A percentile compares a stretch with the other conserved stretches of the same genome.
Evolutionary conservation across 768 basidiomycete genomes (phyloP).

Genomic region (Mycena amicta): DNA sequence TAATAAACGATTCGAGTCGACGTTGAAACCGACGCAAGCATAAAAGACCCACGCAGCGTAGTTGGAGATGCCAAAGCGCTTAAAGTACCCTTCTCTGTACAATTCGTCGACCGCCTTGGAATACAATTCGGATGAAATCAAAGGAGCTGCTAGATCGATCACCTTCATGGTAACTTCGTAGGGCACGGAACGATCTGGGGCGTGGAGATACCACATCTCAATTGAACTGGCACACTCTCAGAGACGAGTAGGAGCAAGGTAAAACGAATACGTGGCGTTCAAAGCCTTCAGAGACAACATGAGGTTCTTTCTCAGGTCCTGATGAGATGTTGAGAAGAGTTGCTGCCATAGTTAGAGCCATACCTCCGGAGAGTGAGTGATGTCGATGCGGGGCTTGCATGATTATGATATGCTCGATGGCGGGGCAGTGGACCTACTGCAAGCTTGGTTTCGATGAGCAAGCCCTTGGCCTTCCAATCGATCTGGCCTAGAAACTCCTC

Average conservation of each 20-base stretch:
- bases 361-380: conserved; percentile 37
- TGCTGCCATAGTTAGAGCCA: no score
- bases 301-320: conserved; percentile 51
- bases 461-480: conserved; percentile 49
- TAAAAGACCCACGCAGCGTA: conserved; percentile 46
- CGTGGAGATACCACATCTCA: conserved; percentile 60
- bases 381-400: conserved; percentile 14
- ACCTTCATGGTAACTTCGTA: conserved; percentile 58
- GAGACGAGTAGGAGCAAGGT: no score
- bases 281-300: conserved; percentile 47
- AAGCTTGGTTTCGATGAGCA: conserved; percentile 64
- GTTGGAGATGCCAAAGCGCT: conserved; percentile 67
- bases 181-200: conserved; percentile 58
- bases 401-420: background rate
- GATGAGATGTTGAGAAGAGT: conserved; percentile 28
- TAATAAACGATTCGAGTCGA: conserved; percentile 23
- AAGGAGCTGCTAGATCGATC: no score
- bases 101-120: conserved; percentile 58
- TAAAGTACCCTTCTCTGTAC: conserved; percentile 59
- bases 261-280: conserved; percentile 46
- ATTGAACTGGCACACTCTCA: conserved; percentile 48
- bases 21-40: background rate
- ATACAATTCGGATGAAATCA: no score
- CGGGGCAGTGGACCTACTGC: conserved; percentile 36
- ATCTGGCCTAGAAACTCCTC: conserved; percentile 58